phyloP scores from a whole-genome alignment of 1,139 yeast species.

The Protomyces inundatus region DNA sequence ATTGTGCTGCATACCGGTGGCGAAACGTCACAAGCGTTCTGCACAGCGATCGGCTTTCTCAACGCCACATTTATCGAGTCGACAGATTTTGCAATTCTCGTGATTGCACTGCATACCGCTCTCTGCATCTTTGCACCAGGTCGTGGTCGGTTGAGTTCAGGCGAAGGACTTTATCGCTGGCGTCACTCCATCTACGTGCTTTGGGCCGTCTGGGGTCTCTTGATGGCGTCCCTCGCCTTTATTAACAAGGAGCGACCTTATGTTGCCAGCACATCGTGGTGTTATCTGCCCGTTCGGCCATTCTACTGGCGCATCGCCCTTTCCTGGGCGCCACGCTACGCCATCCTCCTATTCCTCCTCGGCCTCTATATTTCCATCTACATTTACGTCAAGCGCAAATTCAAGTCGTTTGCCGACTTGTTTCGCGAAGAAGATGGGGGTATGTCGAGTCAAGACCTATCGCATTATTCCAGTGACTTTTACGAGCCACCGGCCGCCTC shows the following conservation, averaged over 20 bases:
- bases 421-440: neutral
- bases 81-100: constrained; percentile 75
- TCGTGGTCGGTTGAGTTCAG: constrained; percentile 41
- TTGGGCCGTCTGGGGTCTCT: constrained; percentile 57
- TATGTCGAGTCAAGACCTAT: neutral
- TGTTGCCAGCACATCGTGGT: constrained; percentile 37
- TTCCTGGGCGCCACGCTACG: constrained; percentile 78
- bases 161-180: constrained; percentile 49
- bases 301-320: constrained; percentile 68
- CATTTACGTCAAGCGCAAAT: constrained; percentile 52
- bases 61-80: constrained; percentile 81
- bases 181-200: constrained; percentile 57
- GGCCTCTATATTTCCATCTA: constrained; percentile 67
- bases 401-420: constrained; percentile 9
- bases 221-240: constrained; percentile 71
- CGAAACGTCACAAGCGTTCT: constrained; percentile 48
- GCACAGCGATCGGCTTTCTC: constrained; percentile 77
- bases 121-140: constrained; percentile 64
- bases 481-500: neutral
- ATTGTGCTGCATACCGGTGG: constrained; percentile 51
- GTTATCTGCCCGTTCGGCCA: constrained; percentile 70
- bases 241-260: constrained; percentile 33
- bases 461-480: neutral
- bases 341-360: constrained; percentile 58
- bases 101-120: constrained; percentile 79